Conservation (phyloP, 306 rosid species). For the Castanea crenata region DNA sequence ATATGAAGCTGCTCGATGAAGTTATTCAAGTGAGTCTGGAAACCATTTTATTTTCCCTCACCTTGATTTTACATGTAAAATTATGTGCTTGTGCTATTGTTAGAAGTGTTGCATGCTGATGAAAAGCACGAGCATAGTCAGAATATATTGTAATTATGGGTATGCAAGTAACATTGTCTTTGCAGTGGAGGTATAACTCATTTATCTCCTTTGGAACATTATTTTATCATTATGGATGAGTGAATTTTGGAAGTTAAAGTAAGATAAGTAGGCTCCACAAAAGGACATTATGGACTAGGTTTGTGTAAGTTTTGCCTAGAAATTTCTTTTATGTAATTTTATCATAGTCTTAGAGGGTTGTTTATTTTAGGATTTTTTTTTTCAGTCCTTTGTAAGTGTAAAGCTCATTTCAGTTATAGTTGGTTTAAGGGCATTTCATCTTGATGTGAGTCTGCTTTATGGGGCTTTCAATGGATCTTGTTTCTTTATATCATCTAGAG, state of each 20-base stretch:
- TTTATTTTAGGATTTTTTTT: neutral
- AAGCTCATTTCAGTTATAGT: neutral
- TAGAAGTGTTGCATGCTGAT: neutral
- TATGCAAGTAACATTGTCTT: neutral
- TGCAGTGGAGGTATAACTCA: neutral
- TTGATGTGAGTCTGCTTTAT: neutral
- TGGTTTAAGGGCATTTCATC: neutral
- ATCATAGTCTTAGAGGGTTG: neutral
- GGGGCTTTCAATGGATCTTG: neutral
- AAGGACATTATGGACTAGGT: neutral
- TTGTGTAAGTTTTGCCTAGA: neutral
- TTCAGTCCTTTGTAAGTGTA: neutral
- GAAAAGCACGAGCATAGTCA: neutral
- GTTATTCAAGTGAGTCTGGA: conserved; percentile 50
- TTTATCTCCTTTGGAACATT: neutral
- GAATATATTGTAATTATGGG: neutral
- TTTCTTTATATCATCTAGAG: neutral
- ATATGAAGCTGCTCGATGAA: conserved; percentile 62
- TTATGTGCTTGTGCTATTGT: neutral
- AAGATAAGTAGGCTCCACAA: neutral
- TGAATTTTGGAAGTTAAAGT: neutral
- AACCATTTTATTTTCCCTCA: neutral
- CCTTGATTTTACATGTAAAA: neutral
- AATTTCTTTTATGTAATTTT: neutral
- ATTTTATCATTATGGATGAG: neutral